Conservation (phyloP, 768 basidiomycete species). For the Russula lepida region DNA sequence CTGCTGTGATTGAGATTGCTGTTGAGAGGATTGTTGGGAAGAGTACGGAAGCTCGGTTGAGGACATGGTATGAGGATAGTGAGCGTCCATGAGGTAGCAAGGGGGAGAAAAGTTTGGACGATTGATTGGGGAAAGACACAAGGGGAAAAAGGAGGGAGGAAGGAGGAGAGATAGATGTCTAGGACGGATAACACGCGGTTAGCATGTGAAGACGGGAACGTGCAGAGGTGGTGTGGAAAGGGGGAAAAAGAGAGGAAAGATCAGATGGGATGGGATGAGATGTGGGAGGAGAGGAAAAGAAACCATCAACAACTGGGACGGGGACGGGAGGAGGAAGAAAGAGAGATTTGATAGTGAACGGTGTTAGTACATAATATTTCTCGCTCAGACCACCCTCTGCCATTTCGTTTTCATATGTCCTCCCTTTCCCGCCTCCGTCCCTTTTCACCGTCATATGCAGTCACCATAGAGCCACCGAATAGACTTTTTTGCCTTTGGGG, state of each 20-base stretch:
- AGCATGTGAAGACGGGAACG: constrained; percentile 19
- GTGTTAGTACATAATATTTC: constrained; percentile 16
- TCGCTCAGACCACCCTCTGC: not conserved
- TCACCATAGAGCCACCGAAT: constrained; percentile 15
- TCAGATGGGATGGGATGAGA: constrained; percentile 4
- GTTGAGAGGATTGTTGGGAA: constrained; percentile 25
- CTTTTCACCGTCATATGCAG: not conserved
- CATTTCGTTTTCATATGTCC: not conserved
- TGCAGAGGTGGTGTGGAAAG: constrained; percentile 15
- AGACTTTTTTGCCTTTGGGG: constrained; percentile 15
- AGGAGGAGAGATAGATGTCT: constrained; percentile 11
- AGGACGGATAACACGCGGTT: constrained; percentile 12
- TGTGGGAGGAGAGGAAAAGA: constrained; percentile 2
- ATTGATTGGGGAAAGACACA: constrained; percentile 9
- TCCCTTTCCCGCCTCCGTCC: not conserved
- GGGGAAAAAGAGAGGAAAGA: constrained; percentile 19
- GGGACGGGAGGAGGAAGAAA: not conserved
- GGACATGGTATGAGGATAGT: constrained; percentile 26
- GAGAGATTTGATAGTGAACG: not conserved
- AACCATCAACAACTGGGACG: not conserved
- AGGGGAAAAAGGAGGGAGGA: not conserved
- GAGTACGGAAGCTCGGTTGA: constrained; percentile 28
- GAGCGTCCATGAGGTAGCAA: constrained; percentile 23
- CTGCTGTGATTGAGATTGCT: constrained; percentile 21
- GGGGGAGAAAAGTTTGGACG: not conserved